Conservation (phyloP, 768 basidiomycete genomes). For the Scleroderma citrinum region DNA sequence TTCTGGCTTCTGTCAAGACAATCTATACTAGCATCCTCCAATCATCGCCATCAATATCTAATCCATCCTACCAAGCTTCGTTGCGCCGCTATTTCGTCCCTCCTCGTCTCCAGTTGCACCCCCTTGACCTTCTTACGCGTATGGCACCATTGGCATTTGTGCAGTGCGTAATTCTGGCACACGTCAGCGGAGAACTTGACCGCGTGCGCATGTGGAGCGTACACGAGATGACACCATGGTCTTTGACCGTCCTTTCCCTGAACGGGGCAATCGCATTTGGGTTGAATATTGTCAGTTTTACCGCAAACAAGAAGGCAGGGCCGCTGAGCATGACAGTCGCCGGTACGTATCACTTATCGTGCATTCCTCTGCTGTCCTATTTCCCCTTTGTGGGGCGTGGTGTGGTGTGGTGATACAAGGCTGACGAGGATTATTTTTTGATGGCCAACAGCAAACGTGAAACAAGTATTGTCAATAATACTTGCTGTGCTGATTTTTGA, state of each 20-base stretch:
- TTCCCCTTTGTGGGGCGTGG: background rate
- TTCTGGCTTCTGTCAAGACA: slow-evolving; percentile 91
- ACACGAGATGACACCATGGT: slow-evolving; percentile 33
- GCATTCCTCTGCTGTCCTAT: background rate
- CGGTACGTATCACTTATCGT: slow-evolving; percentile 50
- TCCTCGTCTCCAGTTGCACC: slow-evolving; percentile 47
- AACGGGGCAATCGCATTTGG: slow-evolving; percentile 90
- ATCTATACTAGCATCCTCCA: slow-evolving; percentile 83
- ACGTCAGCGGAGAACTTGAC: slow-evolving; percentile 74
- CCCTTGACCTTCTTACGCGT: slow-evolving; percentile 81
- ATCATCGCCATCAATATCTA: slow-evolving; percentile 27
- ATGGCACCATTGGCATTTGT: slow-evolving; percentile 91
- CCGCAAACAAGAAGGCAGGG: slow-evolving; percentile 90
- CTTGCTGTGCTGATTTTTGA: slow-evolving; percentile 82
- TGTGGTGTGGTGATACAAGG: background rate
- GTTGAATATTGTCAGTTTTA: slow-evolving; percentile 91
- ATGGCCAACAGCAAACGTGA: slow-evolving; percentile 66
- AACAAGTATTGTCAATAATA: slow-evolving; percentile 87
- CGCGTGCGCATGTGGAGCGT: slow-evolving; percentile 46
- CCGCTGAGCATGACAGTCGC: slow-evolving; percentile 90
- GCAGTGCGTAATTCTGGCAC: slow-evolving; percentile 76
- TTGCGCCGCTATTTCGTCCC: slow-evolving; percentile 21
- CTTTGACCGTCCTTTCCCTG: slow-evolving; percentile 50
- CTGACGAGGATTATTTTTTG: background rate
- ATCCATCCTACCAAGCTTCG: slow-evolving; percentile 11